Percentiles rank a stretch among this genome's conserved stretches.
These are phyloP conservation scores for Boletus rubropictus DNA, from an alignment of 768 basidiomycete species.

Conservation along the genomic window DNA sequence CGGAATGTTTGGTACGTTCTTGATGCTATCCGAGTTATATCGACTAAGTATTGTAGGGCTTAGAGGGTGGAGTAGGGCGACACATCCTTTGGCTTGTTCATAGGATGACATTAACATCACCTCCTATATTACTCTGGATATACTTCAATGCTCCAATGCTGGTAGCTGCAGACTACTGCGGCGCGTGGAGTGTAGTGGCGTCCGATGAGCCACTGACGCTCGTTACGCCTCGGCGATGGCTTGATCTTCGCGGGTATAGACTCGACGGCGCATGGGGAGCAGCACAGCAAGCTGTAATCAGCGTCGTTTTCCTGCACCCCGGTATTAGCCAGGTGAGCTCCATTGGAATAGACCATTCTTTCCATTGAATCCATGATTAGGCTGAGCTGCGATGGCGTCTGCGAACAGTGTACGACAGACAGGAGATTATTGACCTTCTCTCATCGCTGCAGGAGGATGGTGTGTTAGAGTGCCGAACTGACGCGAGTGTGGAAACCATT, in stretches of 20 bases:
- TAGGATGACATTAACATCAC: constrained; percentile 39
- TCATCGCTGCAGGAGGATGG: constrained; percentile 49
- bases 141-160: constrained; percentile 57
- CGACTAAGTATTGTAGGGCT: constrained; percentile 10
- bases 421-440: constrained; percentile 64
- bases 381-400: constrained; percentile 68
- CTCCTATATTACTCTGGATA: constrained; percentile 61
- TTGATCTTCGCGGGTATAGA: constrained; percentile 61
- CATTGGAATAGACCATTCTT: neutral
- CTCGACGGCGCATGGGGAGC: constrained; percentile 64
- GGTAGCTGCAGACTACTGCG: constrained; percentile 48
- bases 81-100: constrained; percentile 32
- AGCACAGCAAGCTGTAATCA: constrained; percentile 63
- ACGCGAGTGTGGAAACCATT: constrained; percentile 1
- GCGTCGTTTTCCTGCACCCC: constrained; percentile 61
- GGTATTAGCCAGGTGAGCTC: constrained; percentile 64
- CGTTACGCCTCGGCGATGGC: constrained; percentile 68
- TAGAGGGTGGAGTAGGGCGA: constrained; percentile 14
- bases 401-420: constrained; percentile 66
- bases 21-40: neutral
- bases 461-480: constrained; percentile 33
- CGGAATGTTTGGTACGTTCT: constrained; percentile 29
- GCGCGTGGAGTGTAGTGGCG: constrained; percentile 51
- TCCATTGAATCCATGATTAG: constrained; percentile 32
- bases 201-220: constrained; percentile 41